A percentile compares a stretch with the other conserved stretches of the same genome.
Evolutionary conservation across 345 rosid genomes (phyloP).

Genomic region (Dipteronia dyeriana): DNA sequence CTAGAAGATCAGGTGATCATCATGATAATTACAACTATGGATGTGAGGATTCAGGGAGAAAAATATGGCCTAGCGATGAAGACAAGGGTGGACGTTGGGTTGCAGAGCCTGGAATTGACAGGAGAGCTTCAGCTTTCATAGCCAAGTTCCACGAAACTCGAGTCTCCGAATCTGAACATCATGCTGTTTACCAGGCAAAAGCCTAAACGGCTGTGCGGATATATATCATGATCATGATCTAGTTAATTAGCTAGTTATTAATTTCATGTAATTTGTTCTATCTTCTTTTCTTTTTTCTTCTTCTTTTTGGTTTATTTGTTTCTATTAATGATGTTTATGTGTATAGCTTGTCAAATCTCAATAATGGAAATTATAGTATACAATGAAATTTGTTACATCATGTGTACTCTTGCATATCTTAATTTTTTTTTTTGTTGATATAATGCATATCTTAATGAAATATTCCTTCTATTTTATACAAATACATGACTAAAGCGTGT

Average conservation of each 20-base stretch:
- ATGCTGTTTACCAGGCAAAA: slow-evolving; percentile 24
- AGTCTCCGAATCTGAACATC: slow-evolving; percentile 43
- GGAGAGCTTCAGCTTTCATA: slow-evolving; percentile 51
- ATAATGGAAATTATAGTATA: not conserved
- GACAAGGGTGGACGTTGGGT: slow-evolving; percentile 31
- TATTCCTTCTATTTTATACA: too few relatives aligned
- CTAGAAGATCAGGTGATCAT: slow-evolving; percentile 24
- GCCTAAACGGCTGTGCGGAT: too few relatives aligned
- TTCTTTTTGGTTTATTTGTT: not conserved
- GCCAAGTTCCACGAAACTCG: slow-evolving; percentile 52
- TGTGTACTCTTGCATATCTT: not conserved
- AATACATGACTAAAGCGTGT: too few relatives aligned
- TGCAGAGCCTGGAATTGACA: slow-evolving; percentile 50
- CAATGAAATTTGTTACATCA: not conserved
- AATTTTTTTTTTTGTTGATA: too few relatives aligned
- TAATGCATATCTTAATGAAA: too few relatives aligned
- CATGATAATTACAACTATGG: not conserved
- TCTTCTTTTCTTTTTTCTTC: not conserved
- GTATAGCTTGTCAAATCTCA: slow-evolving; percentile 10
- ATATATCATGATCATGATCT: not conserved
- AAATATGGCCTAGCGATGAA: slow-evolving; percentile 37
- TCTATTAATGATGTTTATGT: not conserved
- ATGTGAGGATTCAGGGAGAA: slow-evolving; percentile 26
- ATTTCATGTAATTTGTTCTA: not conserved
- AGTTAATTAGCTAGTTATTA: slow-evolving; percentile 1